Conservation (phyloP, 2,329 filamentous ascomycete species). For the Monosporascus cannonballus region DNA sequence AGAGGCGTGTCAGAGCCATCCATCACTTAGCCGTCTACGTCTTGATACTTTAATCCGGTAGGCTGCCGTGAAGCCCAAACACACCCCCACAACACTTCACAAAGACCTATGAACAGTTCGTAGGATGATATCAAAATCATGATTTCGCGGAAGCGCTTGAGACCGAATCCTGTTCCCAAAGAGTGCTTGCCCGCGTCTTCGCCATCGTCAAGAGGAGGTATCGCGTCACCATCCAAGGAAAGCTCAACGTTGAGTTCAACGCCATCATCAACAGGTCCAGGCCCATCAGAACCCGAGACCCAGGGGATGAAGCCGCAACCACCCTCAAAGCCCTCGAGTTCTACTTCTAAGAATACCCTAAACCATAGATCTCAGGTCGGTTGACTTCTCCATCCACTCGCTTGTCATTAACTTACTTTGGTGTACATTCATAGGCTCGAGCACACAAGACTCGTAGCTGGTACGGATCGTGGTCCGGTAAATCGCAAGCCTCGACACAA, state of each 20-base stretch:
- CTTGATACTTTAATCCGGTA: too few relatives aligned
- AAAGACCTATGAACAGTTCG: neutral
- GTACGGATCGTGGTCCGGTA: conserved; percentile 59
- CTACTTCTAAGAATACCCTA: conserved; percentile 6
- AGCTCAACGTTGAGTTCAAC: neutral
- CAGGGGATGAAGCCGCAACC: conserved; percentile 15
- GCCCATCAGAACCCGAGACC: conserved; percentile 4
- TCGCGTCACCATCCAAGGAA: conserved; percentile 18
- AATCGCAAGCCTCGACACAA: conserved; percentile 53
- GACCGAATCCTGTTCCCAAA: conserved; percentile 28
- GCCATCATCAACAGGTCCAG: neutral
- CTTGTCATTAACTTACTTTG: neutral
- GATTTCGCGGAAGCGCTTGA: conserved; percentile 36
- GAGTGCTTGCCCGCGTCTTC: conserved; percentile 14
- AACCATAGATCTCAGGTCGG: conserved; percentile 15
- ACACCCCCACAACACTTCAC: neutral
- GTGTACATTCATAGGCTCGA: conserved; percentile 32
- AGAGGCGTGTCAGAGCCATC: neutral
- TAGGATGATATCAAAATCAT: conserved; percentile 21
- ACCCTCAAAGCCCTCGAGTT: conserved; percentile 2
- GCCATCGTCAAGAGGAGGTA: conserved; percentile 9
- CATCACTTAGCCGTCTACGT: neutral
- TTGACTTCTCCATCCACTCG: neutral
- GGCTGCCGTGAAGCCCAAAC: too few relatives aligned
- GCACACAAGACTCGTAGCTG: conserved; percentile 46